Base-by-base conservation (phyloP, 225 moss, liverwort and hornwort genomes). In the Marchantia paleacea region DNA sequence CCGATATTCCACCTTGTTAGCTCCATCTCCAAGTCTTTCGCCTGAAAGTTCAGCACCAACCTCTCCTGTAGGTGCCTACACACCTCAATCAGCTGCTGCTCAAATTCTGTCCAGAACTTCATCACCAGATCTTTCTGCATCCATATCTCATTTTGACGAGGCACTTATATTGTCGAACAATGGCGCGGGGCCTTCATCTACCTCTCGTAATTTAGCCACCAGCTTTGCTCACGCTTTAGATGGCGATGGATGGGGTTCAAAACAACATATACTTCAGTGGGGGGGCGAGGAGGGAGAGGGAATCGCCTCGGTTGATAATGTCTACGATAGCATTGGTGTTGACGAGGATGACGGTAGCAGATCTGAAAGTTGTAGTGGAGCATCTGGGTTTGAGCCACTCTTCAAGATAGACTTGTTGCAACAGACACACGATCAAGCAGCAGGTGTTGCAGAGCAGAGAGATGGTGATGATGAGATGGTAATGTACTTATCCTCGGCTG, bases 11-110 rank as follows among this genome's bases (percentile, higher is more conserved):
- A 58, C 61, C 47, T 49, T 88, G 58, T 81, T 84, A 55, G 86
- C 90, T 77, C 84, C 84, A 29, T 93, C 95, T 85, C 88, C 92
- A 69, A 91, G 89, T 88, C 82, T 89, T 67, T 89, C 93, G 53
- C 95, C 95, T 81, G 95, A 94, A 84, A 96, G 95, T 83, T 93
- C 92, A 83, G 87, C 84, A 68, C 85, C 93, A 73, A 89, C 93
- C 22, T 93, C 93, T 72, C 93, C 95, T 28, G 81, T 75, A 80
- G 89, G 85, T 77, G 87, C 74, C 31, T 87, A 84, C 74, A 92
- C 91, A 84, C 90, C 92, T 63, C 88, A 88, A 72, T 83, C 87
- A 78, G 85, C 85, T 69, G 81, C 85, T 79, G 82, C 82, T 78
- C 90, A 85, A 76, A 90, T 83, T 68, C 75, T 90, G 78, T 91